Conservation (phyloP, 2,329 filamentous ascomycete genomes). For the Xylaria sp. region DNA sequence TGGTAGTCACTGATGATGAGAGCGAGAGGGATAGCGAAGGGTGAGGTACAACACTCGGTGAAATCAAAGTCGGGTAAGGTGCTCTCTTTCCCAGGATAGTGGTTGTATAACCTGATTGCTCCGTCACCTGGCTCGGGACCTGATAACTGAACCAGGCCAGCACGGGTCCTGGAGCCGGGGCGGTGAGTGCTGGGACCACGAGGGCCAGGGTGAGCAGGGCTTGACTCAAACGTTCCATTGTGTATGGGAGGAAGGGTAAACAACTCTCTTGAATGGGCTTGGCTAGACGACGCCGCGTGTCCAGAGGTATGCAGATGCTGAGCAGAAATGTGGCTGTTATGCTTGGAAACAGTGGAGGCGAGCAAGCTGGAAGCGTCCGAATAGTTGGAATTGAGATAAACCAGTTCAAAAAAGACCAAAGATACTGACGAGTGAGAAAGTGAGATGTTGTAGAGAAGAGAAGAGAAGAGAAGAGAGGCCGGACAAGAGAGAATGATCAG, state of each 20-base stretch:
- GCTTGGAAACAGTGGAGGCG: background rate
- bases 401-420: slow-evolving; percentile 15
- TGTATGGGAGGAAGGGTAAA: background rate
- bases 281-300: background rate
- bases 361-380: background rate
- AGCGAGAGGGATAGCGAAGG: background rate
- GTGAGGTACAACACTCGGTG: background rate
- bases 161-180: slow-evolving; percentile 22
- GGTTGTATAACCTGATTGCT: background rate
- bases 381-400: background rate
- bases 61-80: background rate
- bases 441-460: slow-evolving; percentile 15
- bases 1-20: background rate
- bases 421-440: background rate
- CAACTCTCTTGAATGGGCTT: background rate
- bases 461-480: slow-evolving; percentile 2
- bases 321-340: background rate
- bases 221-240: slow-evolving; percentile 22
- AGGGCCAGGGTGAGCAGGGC: slow-evolving; percentile 18
- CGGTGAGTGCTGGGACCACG: slow-evolving; percentile 20
- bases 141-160: background rate
- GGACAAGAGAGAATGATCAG: background rate
- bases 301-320: background rate
- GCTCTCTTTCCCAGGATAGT: too few relatives aligned
- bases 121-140: background rate